Conservation (phyloP, 192 early-diverging fungal species). For the Spinellus fusiger region DNA sequence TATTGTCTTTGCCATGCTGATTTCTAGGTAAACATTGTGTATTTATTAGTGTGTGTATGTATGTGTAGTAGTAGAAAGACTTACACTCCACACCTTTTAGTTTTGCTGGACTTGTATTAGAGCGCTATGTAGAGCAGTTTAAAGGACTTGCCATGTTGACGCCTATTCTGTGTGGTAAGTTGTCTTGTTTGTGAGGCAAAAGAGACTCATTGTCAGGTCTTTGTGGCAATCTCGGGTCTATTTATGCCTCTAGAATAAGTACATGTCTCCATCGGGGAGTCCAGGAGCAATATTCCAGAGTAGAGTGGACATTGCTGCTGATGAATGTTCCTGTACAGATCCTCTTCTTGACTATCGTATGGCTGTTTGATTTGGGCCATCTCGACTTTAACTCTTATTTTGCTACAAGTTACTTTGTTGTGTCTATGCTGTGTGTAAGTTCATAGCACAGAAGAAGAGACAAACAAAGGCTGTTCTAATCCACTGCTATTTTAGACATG, state of each 20-base stretch:
- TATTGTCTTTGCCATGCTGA: slow-evolving; percentile 68
- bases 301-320: slow-evolving; percentile 53
- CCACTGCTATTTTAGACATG: slow-evolving; percentile 38
- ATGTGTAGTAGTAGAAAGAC: too few species aligned
- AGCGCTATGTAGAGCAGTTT: slow-evolving; percentile 60
- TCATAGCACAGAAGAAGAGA: slow-evolving; percentile 1
- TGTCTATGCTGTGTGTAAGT: slow-evolving; percentile 53
- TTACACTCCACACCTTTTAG: slow-evolving; percentile 30
- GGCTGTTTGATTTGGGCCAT: slow-evolving; percentile 41
- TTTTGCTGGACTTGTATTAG: slow-evolving; percentile 60
- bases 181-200: background rate
- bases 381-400: slow-evolving; percentile 39
- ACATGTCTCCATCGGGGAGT: slow-evolving; percentile 58
- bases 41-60: too few species aligned
- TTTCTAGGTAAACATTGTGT: slow-evolving; percentile 42
- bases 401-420: slow-evolving; percentile 44
- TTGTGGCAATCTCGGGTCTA: slow-evolving; percentile 74
- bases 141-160: slow-evolving; percentile 60
- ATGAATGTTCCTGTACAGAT: slow-evolving; percentile 69
- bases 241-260: slow-evolving; percentile 70
- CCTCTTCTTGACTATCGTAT: slow-evolving; percentile 48
- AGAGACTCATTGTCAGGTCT: slow-evolving; percentile 30
- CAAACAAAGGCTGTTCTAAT: slow-evolving; percentile 13
- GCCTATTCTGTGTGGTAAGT: slow-evolving; percentile 58
- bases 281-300: slow-evolving; percentile 39